Conservation (phyloP, 2,329 filamentous ascomycete species). For the Verticillium isaacii region DNA sequence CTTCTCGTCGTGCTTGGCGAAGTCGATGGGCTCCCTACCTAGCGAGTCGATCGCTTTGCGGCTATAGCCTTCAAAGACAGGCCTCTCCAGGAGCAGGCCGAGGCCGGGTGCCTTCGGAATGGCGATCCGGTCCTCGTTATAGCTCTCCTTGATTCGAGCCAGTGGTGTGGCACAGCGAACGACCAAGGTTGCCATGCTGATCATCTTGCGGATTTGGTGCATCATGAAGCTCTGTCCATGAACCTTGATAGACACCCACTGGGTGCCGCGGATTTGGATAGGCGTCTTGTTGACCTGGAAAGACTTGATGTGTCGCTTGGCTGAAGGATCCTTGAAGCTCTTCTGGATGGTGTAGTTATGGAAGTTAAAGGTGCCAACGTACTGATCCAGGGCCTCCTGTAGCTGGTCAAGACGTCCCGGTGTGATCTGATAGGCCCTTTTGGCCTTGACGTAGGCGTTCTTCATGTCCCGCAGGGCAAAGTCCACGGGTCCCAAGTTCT, state of each 20-base stretch:
- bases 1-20: conserved; percentile 69
- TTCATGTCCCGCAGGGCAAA: conserved; percentile 70
- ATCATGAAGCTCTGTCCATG: conserved; percentile 99
- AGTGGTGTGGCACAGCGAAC: conserved; percentile 78
- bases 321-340: conserved; percentile 70
- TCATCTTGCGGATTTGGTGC: conserved; percentile 99
- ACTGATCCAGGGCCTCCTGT: conserved; percentile 68
- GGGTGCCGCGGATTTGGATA: conserved; percentile 82
- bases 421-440: conserved; percentile 79
- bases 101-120: conserved; percentile 93
- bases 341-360: conserved; percentile 99
- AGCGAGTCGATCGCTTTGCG: conserved; percentile 60
- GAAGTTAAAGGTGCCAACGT: conserved; percentile 83
- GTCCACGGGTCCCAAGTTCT: conserved; percentile 49
- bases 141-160: conserved; percentile 68
- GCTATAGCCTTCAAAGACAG: conserved; percentile 90
- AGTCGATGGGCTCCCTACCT: conserved; percentile 68
- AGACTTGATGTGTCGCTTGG: conserved; percentile 87
- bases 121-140: conserved; percentile 66
- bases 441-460: conserved; percentile 74
- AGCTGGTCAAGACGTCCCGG: conserved; percentile 67
- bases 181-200: conserved; percentile 81
- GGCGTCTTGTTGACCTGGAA: conserved; percentile 74
- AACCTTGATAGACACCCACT: conserved; percentile 94
- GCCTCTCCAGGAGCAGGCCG: conserved; percentile 81